Conservation (phyloP, 2,329 filamentous ascomycete genomes). For the Knufia fluminis region DNA sequence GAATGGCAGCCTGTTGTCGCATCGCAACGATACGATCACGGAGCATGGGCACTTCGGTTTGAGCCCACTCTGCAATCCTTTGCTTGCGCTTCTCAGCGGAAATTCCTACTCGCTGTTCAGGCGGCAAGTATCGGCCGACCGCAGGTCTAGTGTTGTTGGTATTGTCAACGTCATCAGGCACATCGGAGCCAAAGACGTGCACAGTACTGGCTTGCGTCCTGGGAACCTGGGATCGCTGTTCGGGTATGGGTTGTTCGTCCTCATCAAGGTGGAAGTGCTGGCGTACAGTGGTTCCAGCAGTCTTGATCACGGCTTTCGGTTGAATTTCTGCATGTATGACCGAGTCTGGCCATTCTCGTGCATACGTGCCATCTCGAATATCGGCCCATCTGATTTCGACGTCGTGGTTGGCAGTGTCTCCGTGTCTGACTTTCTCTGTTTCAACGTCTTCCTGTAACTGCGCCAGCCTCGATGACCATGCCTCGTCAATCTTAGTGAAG, state of each 20-base stretch:
- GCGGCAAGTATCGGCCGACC: not conserved
- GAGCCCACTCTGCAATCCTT: constrained; percentile 2
- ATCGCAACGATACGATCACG: constrained; percentile 3
- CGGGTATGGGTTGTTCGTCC: not conserved
- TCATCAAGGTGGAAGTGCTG: constrained; percentile 9
- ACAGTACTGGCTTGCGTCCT: not conserved
- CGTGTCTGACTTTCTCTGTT: constrained; percentile 19
- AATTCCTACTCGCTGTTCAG: not conserved
- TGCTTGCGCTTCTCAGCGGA: not conserved
- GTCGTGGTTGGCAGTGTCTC: constrained; percentile 25
- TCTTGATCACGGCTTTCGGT: constrained; percentile 20
- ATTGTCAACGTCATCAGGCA: not conserved
- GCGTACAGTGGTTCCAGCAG: constrained; percentile 3
- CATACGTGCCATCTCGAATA: constrained; percentile 41
- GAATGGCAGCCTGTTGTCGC: not conserved
- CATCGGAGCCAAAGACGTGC: constrained; percentile 8
- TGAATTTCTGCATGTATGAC: constrained; percentile 36
- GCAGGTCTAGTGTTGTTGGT: not conserved
- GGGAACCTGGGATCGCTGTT: not conserved
- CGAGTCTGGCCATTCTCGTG: constrained; percentile 34
- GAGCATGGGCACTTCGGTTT: not conserved
- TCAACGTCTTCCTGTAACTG: constrained; percentile 1
- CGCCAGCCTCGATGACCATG: constrained; percentile 4
- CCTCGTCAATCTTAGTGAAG: constrained; percentile 43
- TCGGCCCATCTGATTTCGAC: constrained; percentile 40